Percentiles rank a stretch among this genome's conserved stretches.
Evolutionary conservation across 1,139 yeast genomes (phyloP).

Genomic region (Kodamaea arcana): DNA sequence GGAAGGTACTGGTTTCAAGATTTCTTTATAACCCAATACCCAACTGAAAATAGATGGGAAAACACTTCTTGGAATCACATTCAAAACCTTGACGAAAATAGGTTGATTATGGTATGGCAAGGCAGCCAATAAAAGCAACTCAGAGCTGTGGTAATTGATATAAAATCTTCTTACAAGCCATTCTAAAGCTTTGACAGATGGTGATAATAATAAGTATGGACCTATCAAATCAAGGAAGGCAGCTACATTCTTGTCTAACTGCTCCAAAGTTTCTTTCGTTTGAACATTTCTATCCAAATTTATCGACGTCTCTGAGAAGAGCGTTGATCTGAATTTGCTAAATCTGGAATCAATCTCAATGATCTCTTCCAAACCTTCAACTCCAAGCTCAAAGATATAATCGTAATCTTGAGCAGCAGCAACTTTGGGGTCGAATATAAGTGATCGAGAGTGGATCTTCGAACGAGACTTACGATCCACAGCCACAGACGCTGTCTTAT

Average conservation of each 20-base stretch:
- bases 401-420: slow-evolving; percentile 95
- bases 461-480: slow-evolving; percentile 84
- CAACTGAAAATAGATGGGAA: slow-evolving; percentile 77
- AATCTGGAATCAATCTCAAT: slow-evolving; percentile 72
- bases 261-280: slow-evolving; percentile 67
- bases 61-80: slow-evolving; percentile 57
- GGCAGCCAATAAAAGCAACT: slow-evolving; percentile 61
- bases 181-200: slow-evolving; percentile 81
- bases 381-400: slow-evolving; percentile 64
- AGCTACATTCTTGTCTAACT: slow-evolving; percentile 67
- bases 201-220: slow-evolving; percentile 67
- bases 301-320: slow-evolving; percentile 80
- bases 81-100: slow-evolving; percentile 69
- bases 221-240: slow-evolving; percentile 74
- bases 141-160: slow-evolving; percentile 77
- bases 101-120: slow-evolving; percentile 76
- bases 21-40: slow-evolving; percentile 63
- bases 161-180: slow-evolving; percentile 95
- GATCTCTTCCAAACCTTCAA: slow-evolving; percentile 75
- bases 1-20: slow-evolving; percentile 60
- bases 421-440: slow-evolving; percentile 77
- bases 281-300: slow-evolving; percentile 78
- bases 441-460: slow-evolving; percentile 81
- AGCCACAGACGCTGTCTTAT: slow-evolving; percentile 66
- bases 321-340: slow-evolving; percentile 58